Evolutionary conservation across 2,329 filamentous ascomycete genomes (phyloP), one percentile per base, ranked within the genome.

Genomic region (Botrytis squamosa): DNA sequence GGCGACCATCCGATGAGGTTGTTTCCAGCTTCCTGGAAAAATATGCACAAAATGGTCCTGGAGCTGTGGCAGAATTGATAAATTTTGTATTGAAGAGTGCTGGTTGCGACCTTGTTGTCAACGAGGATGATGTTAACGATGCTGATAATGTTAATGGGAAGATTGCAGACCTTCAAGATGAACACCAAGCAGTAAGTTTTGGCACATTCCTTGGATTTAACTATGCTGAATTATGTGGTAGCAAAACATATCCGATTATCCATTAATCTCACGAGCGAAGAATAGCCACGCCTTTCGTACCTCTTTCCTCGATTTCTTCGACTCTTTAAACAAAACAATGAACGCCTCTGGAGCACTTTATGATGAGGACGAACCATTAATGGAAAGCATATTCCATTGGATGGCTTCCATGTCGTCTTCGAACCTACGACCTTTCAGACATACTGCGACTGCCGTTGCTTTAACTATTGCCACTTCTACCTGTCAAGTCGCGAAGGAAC

Each of bases 301-400:
- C 57, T 87, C 91, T 65, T 86, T 99, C 25, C 87, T 92, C 70
- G 89, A 89, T 75, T 98, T 98, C 83, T 94, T 97, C 82, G 85
- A 89, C 75, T 87, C 91, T 0, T 85, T 98, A 36, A 88, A 98
- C 77, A 88, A 89, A 77, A 89, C 93, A 9, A 87, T 97, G 69
- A 93, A 97, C 79, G 90, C 94, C 77, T 92, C 92, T n/a, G 92
- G 92, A 38, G 84, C 93, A 33, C 84, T 99, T 69, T 97, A 97
- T 84, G 90, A 88, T 63, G 90, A 88, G 63, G 84, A 86, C 14
- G 83, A 84, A 52, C 88, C 91, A 44, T 85, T 99, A 69, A 90
- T 97, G 80, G 94, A 98, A 81, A 97, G 97, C 80, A 88, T 98
- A 66, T 90, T 94, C 78, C 88, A 93, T 74, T 99, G 96, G 96